Percentiles rank a stretch among this genome's conserved stretches.
Evolutionary conservation across 192 early-diverging fungal genomes (phyloP).

Genomic region (Coemansia sp.): DNA sequence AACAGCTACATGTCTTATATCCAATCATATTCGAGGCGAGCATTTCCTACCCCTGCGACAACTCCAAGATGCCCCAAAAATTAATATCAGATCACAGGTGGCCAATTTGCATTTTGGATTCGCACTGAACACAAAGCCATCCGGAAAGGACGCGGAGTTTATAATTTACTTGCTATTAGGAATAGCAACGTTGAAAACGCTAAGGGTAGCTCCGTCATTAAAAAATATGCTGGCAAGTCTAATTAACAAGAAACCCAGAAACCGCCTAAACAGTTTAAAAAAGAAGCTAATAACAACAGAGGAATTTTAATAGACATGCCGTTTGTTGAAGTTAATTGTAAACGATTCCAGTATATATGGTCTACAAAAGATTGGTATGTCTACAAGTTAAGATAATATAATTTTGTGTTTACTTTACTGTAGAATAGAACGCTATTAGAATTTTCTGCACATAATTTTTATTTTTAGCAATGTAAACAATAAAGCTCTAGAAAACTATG

Average conservation of each 20-base stretch:
- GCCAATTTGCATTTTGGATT: neutral
- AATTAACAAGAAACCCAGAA: neutral
- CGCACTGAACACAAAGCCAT: constrained; percentile 3
- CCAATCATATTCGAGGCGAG: constrained; percentile 3
- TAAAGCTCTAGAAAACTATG: neutral
- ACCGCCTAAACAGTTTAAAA: neutral
- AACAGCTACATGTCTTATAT: constrained; percentile 10
- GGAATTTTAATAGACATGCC: neutral
- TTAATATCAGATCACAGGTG: neutral
- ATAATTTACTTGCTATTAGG: constrained; percentile 2
- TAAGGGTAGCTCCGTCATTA: neutral
- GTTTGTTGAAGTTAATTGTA: neutral
- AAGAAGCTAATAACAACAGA: neutral
- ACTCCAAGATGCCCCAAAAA: neutral
- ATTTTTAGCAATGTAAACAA: neutral
- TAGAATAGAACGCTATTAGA: neutral
- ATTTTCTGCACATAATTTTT: neutral
- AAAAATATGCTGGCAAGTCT: neutral
- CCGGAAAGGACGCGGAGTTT: constrained; percentile 3
- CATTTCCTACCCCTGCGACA: neutral
- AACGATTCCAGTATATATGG: neutral
- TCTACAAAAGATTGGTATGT: neutral
- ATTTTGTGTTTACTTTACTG: too few relatives aligned
- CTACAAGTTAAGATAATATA: too few relatives aligned
- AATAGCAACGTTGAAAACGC: neutral